Percentiles rank a stretch among this genome's conserved stretches.
phyloP scores from a whole-genome alignment of 1,139 yeast genomes.

The Debaryomycetaceae sp. region DNA sequence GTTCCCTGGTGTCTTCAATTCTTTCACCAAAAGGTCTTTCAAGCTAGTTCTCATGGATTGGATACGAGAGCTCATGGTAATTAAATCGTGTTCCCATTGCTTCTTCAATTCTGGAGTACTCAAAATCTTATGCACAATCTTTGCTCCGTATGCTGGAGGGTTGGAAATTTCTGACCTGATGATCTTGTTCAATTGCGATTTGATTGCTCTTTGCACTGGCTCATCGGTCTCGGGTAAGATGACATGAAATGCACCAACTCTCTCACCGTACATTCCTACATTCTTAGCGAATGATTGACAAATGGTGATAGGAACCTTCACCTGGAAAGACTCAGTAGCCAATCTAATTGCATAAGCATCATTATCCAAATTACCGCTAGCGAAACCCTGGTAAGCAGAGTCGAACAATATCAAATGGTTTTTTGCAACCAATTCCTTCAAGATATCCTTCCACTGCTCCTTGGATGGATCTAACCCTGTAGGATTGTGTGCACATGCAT shows the following conservation, averaged over 20 bases:
- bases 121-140: slow-evolving; percentile 78
- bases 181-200: slow-evolving; percentile 74
- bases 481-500: slow-evolving; percentile 52
- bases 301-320: slow-evolving; percentile 54
- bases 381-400: slow-evolving; percentile 48
- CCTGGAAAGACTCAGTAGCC: slow-evolving; percentile 55
- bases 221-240: slow-evolving; percentile 47
- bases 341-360: slow-evolving; percentile 88
- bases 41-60: slow-evolving; percentile 69
- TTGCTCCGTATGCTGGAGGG: slow-evolving; percentile 96
- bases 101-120: slow-evolving; percentile 57
- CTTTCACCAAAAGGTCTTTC: slow-evolving; percentile 53
- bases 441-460: slow-evolving; percentile 38
- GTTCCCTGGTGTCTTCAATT: slow-evolving; percentile 74
- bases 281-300: slow-evolving; percentile 98
- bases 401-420: slow-evolving; percentile 44
- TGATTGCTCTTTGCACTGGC: slow-evolving; percentile 46
- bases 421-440: slow-evolving; percentile 36
- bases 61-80: slow-evolving; percentile 87
- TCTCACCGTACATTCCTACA: slow-evolving; percentile 96
- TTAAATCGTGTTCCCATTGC: slow-evolving; percentile 85
- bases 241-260: slow-evolving; percentile 89
- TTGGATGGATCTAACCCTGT: slow-evolving; percentile 49
- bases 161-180: slow-evolving; percentile 85
- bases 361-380: slow-evolving; percentile 68